Conservation (phyloP, 352 stramenopile species). For the Blastocystis hominis region DNA sequence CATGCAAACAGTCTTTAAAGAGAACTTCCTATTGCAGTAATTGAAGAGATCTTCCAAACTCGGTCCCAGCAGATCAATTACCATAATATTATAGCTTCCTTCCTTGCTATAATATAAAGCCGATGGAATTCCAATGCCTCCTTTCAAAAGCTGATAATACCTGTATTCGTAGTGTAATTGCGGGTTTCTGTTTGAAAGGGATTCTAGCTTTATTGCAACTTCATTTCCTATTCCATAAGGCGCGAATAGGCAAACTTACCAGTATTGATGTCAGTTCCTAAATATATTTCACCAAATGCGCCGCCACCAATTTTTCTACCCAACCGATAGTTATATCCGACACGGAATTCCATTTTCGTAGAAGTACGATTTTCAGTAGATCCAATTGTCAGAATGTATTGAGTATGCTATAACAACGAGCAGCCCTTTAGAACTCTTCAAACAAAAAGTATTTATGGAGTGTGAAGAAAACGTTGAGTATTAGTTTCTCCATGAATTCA, state of each 20-base stretch:
- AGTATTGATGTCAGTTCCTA: slow-evolving; percentile 82
- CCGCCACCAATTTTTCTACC: slow-evolving; percentile 95
- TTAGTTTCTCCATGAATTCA: too few species aligned
- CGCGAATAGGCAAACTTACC: slow-evolving; percentile 66
- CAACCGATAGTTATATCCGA: slow-evolving; percentile 69
- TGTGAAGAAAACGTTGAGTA: too few species aligned
- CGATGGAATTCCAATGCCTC: slow-evolving; percentile 90
- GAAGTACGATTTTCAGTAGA: not conserved
- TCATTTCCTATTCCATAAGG: slow-evolving; percentile 34
- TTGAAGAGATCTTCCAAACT: slow-evolving; percentile 89
- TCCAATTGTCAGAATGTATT: too few species aligned
- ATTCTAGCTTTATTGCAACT: slow-evolving; percentile 98
- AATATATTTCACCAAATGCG: slow-evolving; percentile 98
- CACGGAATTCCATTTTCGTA: slow-evolving; percentile 11
- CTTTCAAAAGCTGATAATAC: slow-evolving; percentile 97
- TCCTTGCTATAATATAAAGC: slow-evolving; percentile 97
- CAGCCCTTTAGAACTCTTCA: too few species aligned
- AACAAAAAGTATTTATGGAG: too few species aligned
- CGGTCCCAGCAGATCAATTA: slow-evolving; percentile 94
- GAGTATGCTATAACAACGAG: too few species aligned
- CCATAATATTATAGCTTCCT: slow-evolving; percentile 95
- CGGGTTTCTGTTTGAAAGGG: slow-evolving; percentile 77
- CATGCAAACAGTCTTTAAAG: slow-evolving; percentile 82
- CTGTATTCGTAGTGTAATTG: slow-evolving; percentile 99
- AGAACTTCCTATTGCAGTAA: slow-evolving; percentile 79